Evolutionary conservation across 768 basidiomycete species (phyloP).

Genomic region (Lactarius akahatsu): DNA sequence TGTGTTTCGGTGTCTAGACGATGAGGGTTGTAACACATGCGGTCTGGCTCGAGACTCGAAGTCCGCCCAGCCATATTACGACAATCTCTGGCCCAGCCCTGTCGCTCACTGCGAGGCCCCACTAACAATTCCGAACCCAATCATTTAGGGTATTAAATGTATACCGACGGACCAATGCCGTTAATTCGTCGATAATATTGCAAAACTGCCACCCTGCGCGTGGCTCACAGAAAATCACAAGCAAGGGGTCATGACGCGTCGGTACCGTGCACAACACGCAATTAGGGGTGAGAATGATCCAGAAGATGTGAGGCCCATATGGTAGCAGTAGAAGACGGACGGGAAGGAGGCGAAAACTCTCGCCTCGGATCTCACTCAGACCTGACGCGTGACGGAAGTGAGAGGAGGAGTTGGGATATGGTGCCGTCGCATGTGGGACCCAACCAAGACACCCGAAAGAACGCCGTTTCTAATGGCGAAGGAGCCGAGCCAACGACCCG

Average conservation of each 20-base stretch:
- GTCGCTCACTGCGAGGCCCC: background rate
- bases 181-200: background rate
- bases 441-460: background rate
- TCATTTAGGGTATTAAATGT: background rate
- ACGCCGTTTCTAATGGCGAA: background rate
- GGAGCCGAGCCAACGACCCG: background rate
- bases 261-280: background rate
- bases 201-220: background rate
- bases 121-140: slow-evolving; percentile 1
- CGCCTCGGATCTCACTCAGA: background rate
- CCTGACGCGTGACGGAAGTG: background rate
- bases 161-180: background rate
- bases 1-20: background rate
- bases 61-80: background rate
- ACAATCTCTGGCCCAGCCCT: background rate
- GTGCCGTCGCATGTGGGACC: background rate
- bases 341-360: background rate
- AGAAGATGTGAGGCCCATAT: background rate
- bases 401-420: background rate
- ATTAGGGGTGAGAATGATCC: background rate
- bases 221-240: slow-evolving; percentile 3
- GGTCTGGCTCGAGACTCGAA: background rate
- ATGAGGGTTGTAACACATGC: background rate
- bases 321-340: background rate
- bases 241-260: no score